Evolutionary conservation across 1,139 yeast genomes (phyloP), one percentile per base, ranked within the genome.

Genomic region (Blastobotrys elegans): DNA sequence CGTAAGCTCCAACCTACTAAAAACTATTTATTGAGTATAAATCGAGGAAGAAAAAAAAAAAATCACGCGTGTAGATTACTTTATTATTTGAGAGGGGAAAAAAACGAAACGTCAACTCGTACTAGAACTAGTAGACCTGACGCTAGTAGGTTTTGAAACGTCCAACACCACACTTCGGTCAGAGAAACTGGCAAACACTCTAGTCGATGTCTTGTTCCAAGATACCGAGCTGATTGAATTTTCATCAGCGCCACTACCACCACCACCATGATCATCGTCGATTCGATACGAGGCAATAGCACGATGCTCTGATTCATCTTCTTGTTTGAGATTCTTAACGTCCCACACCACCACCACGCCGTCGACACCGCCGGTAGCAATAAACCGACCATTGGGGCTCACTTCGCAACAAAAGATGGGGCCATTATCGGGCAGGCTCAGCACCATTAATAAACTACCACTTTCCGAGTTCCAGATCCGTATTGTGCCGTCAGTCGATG

Each of bases 401-500:
- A 82, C 53, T 1, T 72, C 67, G 2, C 80, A 79, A 17, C 71
- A 69, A 48, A 82, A 72, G 0, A 84, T 72, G 1, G 86, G 77
- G 3, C 71, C 57, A 42, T 72, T 75, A n/a, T 61, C 63, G n/a
- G n/a, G n/a, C 13, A 73, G 61, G 8, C 70, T 63, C 31, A 71
- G 60, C 10, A 69, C 58, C 10, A 68, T 71, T 4, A 75, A 50
- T 18, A 70, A 55, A 13, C 63, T 59, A 17, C 81, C 81, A 6
- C 63, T 64, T 14, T 66, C 57, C 1, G 77, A 70, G 54, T 84
- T 77, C 95, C 95, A 88, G 0, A 85, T 58, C 48, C 84, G 74
- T 2, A 83, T 67, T 0, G 82, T 70, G 1, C 95, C 90, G 54
- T 87, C 95, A 64, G 85, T 69, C 1, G 95, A 82, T 1, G 76